These are phyloP conservation scores for Colletotrichum somersetense DNA, from an alignment of 2,329 filamentous ascomycete genomes.

Conservation along the genomic window DNA sequence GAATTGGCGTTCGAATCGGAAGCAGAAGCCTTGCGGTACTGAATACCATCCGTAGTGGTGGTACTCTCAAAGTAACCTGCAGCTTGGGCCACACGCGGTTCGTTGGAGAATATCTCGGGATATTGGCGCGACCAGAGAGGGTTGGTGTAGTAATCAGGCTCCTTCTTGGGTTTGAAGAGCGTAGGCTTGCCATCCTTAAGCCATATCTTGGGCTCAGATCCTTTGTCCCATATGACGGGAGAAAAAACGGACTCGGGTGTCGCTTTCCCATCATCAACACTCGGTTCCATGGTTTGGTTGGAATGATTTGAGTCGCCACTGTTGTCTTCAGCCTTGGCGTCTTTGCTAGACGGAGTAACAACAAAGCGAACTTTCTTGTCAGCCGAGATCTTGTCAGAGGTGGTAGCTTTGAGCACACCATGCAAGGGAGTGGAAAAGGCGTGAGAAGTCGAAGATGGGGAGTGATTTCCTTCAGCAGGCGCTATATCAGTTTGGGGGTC, in stretches of 20 bases:
- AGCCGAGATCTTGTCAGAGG: conserved; percentile 3
- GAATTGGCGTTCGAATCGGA: neutral
- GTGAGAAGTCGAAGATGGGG: neutral
- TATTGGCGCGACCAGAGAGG: conserved; percentile 40
- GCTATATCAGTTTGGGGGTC: neutral
- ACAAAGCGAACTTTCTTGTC: conserved; percentile 37
- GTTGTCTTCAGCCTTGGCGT: neutral
- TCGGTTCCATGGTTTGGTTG: conserved; percentile 11
- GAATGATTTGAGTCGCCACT: conserved; percentile 19
- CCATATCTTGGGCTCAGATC: conserved; percentile 35
- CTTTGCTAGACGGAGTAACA: neutral
- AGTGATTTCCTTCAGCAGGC: neutral
- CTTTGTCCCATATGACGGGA: conserved; percentile 29
- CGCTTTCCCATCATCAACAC: neutral
- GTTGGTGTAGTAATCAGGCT: conserved; percentile 27
- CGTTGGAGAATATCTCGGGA: conserved; percentile 33
- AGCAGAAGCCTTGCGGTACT: neutral
- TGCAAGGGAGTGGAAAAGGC: neutral
- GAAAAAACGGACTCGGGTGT: conserved; percentile 8
- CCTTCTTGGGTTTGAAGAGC: conserved; percentile 26
- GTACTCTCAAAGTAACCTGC: neutral
- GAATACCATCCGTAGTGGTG: neutral
- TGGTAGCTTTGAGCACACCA: conserved; percentile 6
- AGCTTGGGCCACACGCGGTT: conserved; percentile 6
- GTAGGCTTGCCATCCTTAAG: conserved; percentile 36